These are phyloP conservation scores for Orbilia quercus DNA, from an alignment of 2,329 filamentous ascomycete species.

Conservation along the genomic window DNA sequence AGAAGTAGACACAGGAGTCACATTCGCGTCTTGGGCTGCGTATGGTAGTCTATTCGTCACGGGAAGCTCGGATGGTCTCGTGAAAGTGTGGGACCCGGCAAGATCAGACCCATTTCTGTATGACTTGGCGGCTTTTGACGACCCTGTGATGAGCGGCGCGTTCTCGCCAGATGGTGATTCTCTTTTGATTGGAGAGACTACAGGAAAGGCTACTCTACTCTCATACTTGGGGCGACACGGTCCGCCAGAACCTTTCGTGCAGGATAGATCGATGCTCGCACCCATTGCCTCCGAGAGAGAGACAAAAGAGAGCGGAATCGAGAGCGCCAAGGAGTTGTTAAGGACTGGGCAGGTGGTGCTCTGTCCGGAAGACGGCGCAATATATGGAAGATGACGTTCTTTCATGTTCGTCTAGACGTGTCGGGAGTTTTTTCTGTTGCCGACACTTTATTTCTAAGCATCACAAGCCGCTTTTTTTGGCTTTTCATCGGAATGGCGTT, in stretches of 20 bases:
- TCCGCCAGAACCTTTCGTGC: constrained; percentile 52
- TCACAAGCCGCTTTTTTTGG: no score
- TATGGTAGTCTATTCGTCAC: constrained; percentile 54
- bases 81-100: constrained; percentile 60
- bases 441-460: background rate
- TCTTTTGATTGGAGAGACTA: constrained; percentile 59
- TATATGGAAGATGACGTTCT: constrained; percentile 40
- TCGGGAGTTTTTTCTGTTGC: background rate
- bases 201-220: constrained; percentile 59
- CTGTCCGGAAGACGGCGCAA: constrained; percentile 31
- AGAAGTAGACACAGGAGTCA: constrained; percentile 58
- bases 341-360: constrained; percentile 39
- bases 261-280: constrained; percentile 55
- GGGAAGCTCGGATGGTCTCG: constrained; percentile 58
- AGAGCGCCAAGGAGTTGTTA: constrained; percentile 36
- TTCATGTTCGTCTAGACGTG: background rate
- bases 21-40: constrained; percentile 58
- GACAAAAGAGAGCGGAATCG: constrained; percentile 34
- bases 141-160: constrained; percentile 59
- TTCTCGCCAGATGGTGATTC: constrained; percentile 58
- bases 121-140: constrained; percentile 57
- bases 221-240: constrained; percentile 54
- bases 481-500: no score
- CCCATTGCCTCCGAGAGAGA: constrained; percentile 53
- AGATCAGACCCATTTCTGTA: constrained; percentile 57